A percentile compares a stretch with the other conserved stretches of the same genome.
These are phyloP conservation scores for Cutaneotrichosporon cavernicola DNA, from an alignment of 1,284 basidiomycete genomes.

Conservation along the genomic window DNA sequence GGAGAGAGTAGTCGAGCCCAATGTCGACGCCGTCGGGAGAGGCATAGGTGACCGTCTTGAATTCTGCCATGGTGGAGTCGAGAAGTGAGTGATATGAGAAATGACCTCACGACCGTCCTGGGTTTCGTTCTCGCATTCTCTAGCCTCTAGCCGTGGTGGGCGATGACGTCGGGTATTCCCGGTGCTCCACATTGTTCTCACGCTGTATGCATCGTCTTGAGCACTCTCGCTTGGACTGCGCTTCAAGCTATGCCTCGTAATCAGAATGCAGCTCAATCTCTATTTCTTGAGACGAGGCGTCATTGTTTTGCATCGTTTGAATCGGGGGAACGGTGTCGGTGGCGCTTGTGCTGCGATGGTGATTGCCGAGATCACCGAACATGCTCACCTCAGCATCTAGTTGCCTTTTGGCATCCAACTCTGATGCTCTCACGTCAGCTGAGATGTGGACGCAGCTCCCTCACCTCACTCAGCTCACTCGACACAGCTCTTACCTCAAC, in stretches of 20 bases:
- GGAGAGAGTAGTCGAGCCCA: constrained; percentile 7
- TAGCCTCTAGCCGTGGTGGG: neutral
- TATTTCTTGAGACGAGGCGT: no score
- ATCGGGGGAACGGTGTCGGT: neutral
- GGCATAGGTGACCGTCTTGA: neutral
- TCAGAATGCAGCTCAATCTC: no score
- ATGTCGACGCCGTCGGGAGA: neutral
- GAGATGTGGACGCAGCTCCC: neutral
- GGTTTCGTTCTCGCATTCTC: no score
- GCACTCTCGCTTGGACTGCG: no score
- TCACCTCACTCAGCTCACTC: neutral
- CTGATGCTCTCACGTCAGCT: no score
- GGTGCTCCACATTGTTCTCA: no score
- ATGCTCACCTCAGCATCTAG: no score
- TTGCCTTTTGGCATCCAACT: no score
- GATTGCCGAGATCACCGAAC: neutral
- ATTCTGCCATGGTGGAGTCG: neutral
- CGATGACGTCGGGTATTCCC: neutral
- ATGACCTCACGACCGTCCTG: no score
- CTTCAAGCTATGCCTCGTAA: no score
- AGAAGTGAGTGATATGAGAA: neutral
- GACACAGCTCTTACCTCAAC: neutral
- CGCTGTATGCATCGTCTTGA: no score
- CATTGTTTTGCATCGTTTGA: no score
- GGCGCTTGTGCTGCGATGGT: neutral